phyloP scores from a whole-genome alignment of 108 stramenopile genomes.

The Nitzschia putrida region DNA sequence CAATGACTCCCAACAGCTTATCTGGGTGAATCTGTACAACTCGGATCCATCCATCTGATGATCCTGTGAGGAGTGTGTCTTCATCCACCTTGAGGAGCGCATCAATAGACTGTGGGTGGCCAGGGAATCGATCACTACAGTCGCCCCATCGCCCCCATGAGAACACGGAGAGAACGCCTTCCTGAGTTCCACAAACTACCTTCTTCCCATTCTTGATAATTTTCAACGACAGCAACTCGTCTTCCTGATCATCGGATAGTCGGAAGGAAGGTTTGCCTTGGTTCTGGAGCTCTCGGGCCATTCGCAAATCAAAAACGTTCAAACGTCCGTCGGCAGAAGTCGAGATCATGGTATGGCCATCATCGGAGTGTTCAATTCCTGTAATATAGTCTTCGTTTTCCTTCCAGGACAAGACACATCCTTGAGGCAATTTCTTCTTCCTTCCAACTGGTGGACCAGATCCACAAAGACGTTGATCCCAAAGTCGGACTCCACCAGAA shows the following conservation, averaged over 20 bases:
- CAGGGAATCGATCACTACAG: constrained; percentile 88
- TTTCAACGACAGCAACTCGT: constrained; percentile 84
- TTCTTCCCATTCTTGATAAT: constrained; percentile 86
- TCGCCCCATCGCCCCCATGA: constrained; percentile 94
- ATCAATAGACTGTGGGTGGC: constrained; percentile 90
- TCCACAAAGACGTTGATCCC: constrained; percentile 70
- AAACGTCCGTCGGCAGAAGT: constrained; percentile 79
- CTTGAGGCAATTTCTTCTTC: constrained; percentile 32
- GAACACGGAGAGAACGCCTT: constrained; percentile 86
- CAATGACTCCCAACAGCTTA: constrained; percentile 89
- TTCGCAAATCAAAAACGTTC: constrained; percentile 73
- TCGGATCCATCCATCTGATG: constrained; percentile 91
- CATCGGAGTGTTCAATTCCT: constrained; percentile 59
- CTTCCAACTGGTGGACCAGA: neutral
- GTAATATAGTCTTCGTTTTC: constrained; percentile 87
- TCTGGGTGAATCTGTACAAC: constrained; percentile 91
- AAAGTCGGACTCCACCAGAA: constrained; percentile 72
- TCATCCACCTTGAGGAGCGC: constrained; percentile 92
- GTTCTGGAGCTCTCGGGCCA: constrained; percentile 31
- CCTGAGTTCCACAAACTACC: constrained; percentile 86
- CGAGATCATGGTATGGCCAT: constrained; percentile 70
- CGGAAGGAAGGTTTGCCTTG: constrained; percentile 31
- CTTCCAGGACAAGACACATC: constrained; percentile 69
- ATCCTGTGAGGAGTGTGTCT: constrained; percentile 92
- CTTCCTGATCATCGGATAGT: constrained; percentile 91